Base-by-base conservation (phyloP, 2,329 filamentous ascomycete species). In the Trichoderma aggressivum region DNA sequence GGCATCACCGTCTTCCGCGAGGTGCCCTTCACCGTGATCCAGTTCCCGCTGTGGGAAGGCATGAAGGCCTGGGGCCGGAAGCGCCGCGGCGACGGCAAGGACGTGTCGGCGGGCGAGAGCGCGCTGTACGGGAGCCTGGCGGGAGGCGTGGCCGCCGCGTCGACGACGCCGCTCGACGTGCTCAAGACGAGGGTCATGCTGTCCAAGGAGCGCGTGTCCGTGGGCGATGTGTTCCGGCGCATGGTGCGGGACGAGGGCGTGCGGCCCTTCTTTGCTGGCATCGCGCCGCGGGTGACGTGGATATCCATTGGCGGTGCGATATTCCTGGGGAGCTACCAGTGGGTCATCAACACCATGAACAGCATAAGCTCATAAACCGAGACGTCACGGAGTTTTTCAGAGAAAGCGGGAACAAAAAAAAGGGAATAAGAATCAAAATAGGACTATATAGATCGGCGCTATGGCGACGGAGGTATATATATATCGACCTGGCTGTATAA, bases 171-270 rank as follows among this genome's bases (percentile, higher is more conserved):
- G 50, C 83, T 99, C 73, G 96, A 99, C 82, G 96, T 99, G 73
- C 85, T 99, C 75, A 99, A 99, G 89, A 99, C 96, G 74, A 86
- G 96, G 74, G 91, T 98, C 82, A 99, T 99, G 96, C 84, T 99
- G 75, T 91, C 92, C 16, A 87, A 89, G 77, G 88, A 91, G 84
- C 88, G 85, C 75, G 88, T 88, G 79, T 87, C 85, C 14, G 86
- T 89, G 74, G 79, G 83, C 39, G 80, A 81, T 5, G 85, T 97
- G 72, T 84, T 95, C 73, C 84, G 83, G 66, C 83, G 85, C 24
- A 92, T 98, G 71, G 83, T 90, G 77, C 83, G 81, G 62, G 86
- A 90, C 70, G 87, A 89, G 73, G 92, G 92, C 1, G 79, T 88
- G 6, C 82, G 86, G 72, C 90, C 90, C 0, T 94, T 94, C 80